phyloP scores from a whole-genome alignment of 2,329 filamentous ascomycete genomes.

The Capronia coronata region DNA sequence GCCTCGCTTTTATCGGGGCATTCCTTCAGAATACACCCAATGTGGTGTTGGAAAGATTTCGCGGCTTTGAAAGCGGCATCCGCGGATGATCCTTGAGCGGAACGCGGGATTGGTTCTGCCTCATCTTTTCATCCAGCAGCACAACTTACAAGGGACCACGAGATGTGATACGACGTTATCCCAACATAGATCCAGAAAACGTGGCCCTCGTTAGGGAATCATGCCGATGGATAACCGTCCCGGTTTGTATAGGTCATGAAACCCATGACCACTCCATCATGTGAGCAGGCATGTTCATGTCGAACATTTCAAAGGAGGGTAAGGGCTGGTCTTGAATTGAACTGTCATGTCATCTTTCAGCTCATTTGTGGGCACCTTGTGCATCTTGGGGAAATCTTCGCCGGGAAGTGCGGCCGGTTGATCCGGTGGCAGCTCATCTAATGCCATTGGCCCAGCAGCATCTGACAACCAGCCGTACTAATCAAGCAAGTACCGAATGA shows the following conservation, averaged over 20 bases:
- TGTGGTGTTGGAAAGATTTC: no score
- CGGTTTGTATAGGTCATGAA: background rate
- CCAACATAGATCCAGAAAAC: no score
- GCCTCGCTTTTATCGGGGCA: background rate
- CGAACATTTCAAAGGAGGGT: background rate
- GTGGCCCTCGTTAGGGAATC: background rate
- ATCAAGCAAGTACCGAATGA: constrained; percentile 14
- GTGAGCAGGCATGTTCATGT: background rate
- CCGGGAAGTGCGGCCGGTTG: background rate
- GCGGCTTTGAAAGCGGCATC: no score
- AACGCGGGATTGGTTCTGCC: background rate
- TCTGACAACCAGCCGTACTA: constrained; percentile 20
- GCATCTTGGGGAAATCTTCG: background rate
- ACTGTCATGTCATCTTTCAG: background rate
- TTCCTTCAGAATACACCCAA: background rate
- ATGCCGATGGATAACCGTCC: background rate
- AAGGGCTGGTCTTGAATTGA: background rate
- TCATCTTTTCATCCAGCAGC: background rate
- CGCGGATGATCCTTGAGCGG: no score
- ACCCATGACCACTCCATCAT: background rate
- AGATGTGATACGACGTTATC: no score
- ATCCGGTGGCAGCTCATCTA: background rate
- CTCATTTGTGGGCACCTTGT: background rate
- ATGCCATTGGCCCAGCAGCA: constrained; percentile 1
- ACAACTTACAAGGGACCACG: background rate